A percentile compares a stretch with the other conserved stretches of the same genome.
phyloP scores from a whole-genome alignment of 768 basidiomycete species.

The Mycena capillaripes region DNA sequence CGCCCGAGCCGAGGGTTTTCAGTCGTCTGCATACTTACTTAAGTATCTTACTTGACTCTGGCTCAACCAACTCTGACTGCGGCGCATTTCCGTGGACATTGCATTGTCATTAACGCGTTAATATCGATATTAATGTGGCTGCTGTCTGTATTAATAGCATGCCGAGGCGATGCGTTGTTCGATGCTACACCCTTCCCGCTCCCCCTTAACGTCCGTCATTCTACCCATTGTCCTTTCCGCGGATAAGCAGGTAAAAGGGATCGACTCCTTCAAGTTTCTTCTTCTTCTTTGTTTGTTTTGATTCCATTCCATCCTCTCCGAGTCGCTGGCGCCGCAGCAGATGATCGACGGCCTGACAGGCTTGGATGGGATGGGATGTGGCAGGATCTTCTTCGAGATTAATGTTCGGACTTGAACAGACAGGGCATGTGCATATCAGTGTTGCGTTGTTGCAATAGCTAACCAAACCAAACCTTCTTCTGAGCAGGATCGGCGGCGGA shows the following conservation, averaged over 20 bases:
- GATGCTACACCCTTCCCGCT: too few relatives aligned
- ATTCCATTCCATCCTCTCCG: neutral
- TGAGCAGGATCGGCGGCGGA: too few relatives aligned
- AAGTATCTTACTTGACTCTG: neutral
- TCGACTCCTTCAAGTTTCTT: too few relatives aligned
- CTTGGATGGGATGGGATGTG: neutral
- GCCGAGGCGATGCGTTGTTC: neutral
- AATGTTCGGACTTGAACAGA: too few relatives aligned
- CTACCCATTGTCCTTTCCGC: neutral
- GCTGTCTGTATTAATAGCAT: neutral
- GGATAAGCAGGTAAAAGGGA: too few relatives aligned
- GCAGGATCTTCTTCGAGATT: conserved; percentile 4
- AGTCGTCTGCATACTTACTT: too few relatives aligned
- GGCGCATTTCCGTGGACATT: neutral
- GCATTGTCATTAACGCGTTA: too few relatives aligned
- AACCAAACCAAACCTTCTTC: too few relatives aligned
- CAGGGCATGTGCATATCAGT: conserved; percentile 5
- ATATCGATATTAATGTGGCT: too few relatives aligned
- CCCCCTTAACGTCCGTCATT: neutral
- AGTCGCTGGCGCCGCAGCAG: neutral
- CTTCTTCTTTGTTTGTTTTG: too few relatives aligned
- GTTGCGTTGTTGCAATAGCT: neutral
- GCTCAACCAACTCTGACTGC: neutral
- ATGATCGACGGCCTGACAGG: neutral
- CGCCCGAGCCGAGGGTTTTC: neutral